Evolutionary conservation across 2,329 filamentous ascomycete genomes (phyloP), one percentile per base, ranked within the genome.

Genomic region (Fusarium gaditjirri): DNA sequence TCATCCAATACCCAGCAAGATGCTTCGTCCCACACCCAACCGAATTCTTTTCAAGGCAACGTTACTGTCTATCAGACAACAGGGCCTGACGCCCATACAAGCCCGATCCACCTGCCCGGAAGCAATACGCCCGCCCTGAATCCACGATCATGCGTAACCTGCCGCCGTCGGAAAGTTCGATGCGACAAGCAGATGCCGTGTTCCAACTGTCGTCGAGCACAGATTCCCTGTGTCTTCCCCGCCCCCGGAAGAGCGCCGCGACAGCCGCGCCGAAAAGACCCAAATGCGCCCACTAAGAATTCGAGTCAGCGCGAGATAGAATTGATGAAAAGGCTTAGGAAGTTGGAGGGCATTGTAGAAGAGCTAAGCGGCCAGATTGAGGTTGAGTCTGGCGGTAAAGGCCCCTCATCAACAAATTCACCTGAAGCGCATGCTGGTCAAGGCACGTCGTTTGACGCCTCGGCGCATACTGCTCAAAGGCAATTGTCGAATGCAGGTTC

Each of bases 131-230:
- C 81, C 11, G 80, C 80, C 41, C 65, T 86, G 50, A 86, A 86
- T 68, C 85, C 85, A 35, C 81, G 85, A 67, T 86, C 84, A 68
- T 86, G 85, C 72, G 84, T 87, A 23, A 86, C 84, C 42, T 87
- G 85, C 68, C 82, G 85, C 16, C 83, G 85, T 47, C 84, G 90
- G 69, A 92, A 93, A 80, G 92, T 94, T 60, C 91, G 92, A 76
- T 94, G 92, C 85, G 91, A 94, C 83, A 94, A 94, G 83, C 86
- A 89, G 76, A 89, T 93, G 84, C 91, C 92, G 21, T 94, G 92
- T 80, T 89, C 89, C 75, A 94, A 94, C 79, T 94, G 92, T 79
- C 88, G 88, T 44, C 89, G 91, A 71, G 91, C 91, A 43, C 84
- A 90, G 74, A 92, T 92, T 64, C 88, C 91, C 73, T 94, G 92